phyloP scores from a whole-genome alignment of 2,329 filamentous ascomycete genomes.

The Elsinoe fawcettii region DNA sequence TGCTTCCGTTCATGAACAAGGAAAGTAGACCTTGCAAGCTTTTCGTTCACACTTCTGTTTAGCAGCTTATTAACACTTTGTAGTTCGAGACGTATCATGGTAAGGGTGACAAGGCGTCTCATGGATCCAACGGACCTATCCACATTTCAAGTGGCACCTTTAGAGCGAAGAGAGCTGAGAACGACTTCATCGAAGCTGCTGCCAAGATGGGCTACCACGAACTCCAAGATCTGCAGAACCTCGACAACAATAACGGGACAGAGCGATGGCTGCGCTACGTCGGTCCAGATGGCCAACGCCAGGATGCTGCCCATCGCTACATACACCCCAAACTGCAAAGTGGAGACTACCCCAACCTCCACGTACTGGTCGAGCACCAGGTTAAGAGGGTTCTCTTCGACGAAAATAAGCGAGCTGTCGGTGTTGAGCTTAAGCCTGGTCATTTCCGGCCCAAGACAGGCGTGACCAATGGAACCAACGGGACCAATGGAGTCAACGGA shows the following conservation, averaged over 20 bases:
- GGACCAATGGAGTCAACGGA: conserved; percentile 20
- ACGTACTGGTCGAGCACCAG: conserved; percentile 50
- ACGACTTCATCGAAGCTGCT: conserved; percentile 45
- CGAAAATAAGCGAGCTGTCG: conserved; percentile 43
- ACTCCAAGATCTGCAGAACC: conserved; percentile 47
- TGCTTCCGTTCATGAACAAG: conserved; percentile 20
- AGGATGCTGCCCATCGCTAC: conserved; percentile 51
- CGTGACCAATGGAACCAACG: conserved; percentile 31
- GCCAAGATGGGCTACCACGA: conserved; percentile 44
- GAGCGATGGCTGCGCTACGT: conserved; percentile 45
- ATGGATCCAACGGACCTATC: conserved; percentile 21
- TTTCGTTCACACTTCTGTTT: no score
- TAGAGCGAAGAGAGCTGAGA: conserved; percentile 29
- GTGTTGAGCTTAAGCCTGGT: conserved; percentile 49
- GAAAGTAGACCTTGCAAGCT: not conserved
- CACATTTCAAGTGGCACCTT: conserved; percentile 19
- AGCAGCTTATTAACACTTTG: conserved; percentile 10
- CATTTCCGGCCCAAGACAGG: conserved; percentile 32
- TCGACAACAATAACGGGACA: conserved; percentile 38
- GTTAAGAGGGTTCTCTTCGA: conserved; percentile 40
- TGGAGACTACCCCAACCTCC: conserved; percentile 49
- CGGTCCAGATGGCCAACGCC: conserved; percentile 45
- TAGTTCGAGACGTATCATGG: conserved; percentile 22
- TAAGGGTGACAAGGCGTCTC: conserved; percentile 17
- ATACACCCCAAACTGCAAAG: conserved; percentile 46